Evolutionary conservation across 2,329 filamentous ascomycete species (phyloP).

Genomic region (Tolypocladium ophioglossoides): DNA sequence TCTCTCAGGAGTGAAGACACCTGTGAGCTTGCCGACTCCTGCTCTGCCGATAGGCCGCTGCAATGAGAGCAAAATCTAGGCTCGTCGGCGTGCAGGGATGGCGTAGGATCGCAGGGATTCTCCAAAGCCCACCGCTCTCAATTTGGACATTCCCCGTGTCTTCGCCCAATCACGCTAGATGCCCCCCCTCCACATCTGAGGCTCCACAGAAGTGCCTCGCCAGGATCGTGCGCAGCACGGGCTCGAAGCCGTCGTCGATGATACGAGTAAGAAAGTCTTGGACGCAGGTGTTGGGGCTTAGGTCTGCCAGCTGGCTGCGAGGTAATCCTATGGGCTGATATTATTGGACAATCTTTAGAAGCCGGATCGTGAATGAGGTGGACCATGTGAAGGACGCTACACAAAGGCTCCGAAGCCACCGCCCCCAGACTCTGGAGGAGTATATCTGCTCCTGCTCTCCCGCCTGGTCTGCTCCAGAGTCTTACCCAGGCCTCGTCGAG

Average conservation of each 20-base stretch:
- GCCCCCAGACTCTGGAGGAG: background rate
- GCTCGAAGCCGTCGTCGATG: background rate
- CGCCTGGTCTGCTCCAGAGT: background rate
- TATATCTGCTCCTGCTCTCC: background rate
- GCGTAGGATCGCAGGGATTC: background rate
- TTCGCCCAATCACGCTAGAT: background rate
- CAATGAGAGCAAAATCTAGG: too few relatives aligned
- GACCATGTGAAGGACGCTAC: background rate
- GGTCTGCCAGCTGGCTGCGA: too few relatives aligned
- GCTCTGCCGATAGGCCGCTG: background rate
- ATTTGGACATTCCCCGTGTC: background rate
- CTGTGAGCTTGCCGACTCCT: background rate
- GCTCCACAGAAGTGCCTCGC: background rate
- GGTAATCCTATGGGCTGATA: background rate
- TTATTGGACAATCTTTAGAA: background rate
- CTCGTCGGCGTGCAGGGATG: background rate
- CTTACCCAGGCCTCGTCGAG: background rate
- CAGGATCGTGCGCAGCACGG: background rate
- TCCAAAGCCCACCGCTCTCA: background rate
- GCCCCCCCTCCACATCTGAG: background rate
- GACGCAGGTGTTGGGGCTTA: background rate
- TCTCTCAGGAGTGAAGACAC: background rate
- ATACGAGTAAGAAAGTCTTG: background rate
- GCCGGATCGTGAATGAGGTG: background rate
- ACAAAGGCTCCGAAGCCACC: background rate